A percentile compares a stretch with the other conserved stretches of the same genome.
phyloP scores from a whole-genome alignment of 306 rosid genomes.

The Mimosa pudica region DNA sequence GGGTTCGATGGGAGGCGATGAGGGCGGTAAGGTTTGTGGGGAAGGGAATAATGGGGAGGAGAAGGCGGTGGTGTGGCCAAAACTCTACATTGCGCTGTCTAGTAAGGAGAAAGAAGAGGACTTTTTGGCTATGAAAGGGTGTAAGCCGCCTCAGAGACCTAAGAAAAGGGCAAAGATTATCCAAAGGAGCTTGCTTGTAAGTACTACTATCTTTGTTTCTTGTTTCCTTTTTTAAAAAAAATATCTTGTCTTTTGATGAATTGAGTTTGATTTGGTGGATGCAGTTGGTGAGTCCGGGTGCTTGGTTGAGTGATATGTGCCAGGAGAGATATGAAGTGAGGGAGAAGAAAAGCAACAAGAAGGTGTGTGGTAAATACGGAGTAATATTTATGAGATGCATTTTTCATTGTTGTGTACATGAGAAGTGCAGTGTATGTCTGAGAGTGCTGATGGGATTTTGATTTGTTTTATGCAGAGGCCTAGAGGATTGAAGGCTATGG shows the following conservation, averaged over 20 bases:
- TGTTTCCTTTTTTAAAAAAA: background rate
- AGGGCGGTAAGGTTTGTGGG: conserved; percentile 49
- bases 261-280: conserved; percentile 6
- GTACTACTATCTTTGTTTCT: background rate
- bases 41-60: conserved; percentile 57
- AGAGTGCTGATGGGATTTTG: background rate
- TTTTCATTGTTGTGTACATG: no score
- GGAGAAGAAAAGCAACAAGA: conserved; percentile 81
- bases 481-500: conserved; percentile 86
- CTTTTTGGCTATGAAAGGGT: conserved; percentile 80
- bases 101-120: conserved; percentile 89
- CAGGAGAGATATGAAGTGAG: conserved; percentile 90
- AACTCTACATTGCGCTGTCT: conserved; percentile 58
- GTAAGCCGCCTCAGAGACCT: conserved; percentile 78
- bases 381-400: no score
- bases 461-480: conserved; percentile 55
- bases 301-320: conserved; percentile 88
- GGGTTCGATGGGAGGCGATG: conserved; percentile 61
- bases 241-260: conserved; percentile 1
- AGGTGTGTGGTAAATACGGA: conserved; percentile 47
- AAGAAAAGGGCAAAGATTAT: conserved; percentile 83
- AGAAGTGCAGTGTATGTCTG: background rate
- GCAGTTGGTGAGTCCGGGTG: conserved; percentile 87
- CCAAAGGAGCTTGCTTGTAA: conserved; percentile 75
- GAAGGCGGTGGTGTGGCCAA: conserved; percentile 68